Conservation (phyloP, 1,139 yeast genomes). For the Kodamaea arcana region DNA sequence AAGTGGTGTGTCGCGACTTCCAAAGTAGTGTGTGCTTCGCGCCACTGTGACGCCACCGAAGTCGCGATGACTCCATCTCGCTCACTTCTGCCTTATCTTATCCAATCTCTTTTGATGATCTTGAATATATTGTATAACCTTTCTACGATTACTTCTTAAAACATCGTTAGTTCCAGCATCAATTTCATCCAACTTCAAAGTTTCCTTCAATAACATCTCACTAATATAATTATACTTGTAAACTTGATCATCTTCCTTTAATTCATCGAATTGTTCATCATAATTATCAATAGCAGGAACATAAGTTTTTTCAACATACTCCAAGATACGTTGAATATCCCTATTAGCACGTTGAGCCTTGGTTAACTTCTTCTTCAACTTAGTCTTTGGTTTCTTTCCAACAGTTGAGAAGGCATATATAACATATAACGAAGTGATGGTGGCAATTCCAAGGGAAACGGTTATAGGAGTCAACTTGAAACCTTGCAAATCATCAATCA, state of each 20-base stretch:
- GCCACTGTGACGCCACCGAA: too few relatives aligned
- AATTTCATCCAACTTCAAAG: slow-evolving; percentile 62
- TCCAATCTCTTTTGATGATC: slow-evolving; percentile 58
- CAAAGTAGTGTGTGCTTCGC: too few relatives aligned
- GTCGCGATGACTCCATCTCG: too few relatives aligned
- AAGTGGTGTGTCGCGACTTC: too few relatives aligned
- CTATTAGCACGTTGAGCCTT: slow-evolving; percentile 44
- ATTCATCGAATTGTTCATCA: slow-evolving; percentile 27
- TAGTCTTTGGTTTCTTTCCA: slow-evolving; percentile 14
- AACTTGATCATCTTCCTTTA: slow-evolving; percentile 37
- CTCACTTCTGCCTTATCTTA: slow-evolving; percentile 40
- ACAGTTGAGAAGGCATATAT: slow-evolving; percentile 9
- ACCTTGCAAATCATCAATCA: slow-evolving; percentile 28
- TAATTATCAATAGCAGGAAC: slow-evolving; percentile 44
- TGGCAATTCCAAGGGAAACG: slow-evolving; percentile 29
- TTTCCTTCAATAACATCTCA: slow-evolving; percentile 62
- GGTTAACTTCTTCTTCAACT: slow-evolving; percentile 35
- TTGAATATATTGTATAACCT: slow-evolving; percentile 58
- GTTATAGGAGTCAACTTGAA: slow-evolving; percentile 34
- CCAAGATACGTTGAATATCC: slow-evolving; percentile 40
- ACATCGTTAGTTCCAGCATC: slow-evolving; percentile 49
- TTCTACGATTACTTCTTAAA: slow-evolving; percentile 56
- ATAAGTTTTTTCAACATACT: slow-evolving; percentile 38
- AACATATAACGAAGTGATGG: slow-evolving; percentile 27
- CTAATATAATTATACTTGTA: slow-evolving; percentile 58